Evolutionary conservation across 495 filamentous ascomycete species (phyloP), one percentile per base, ranked within the genome.

Genomic region (Penicillium macrosclerotiorum): DNA sequence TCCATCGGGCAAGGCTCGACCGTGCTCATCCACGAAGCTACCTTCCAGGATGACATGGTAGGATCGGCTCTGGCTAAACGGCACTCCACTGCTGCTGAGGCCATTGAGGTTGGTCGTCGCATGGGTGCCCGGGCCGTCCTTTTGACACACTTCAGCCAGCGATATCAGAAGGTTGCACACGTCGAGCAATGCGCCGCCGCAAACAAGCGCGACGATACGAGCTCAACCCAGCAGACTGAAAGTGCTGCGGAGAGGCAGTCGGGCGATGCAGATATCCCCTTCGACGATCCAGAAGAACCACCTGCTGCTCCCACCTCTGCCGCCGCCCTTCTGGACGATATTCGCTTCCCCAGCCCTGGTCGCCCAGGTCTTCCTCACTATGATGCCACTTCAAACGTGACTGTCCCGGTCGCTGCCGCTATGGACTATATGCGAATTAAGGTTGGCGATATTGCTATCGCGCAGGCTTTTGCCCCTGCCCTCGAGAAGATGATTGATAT

Each of bases 111-210:
- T 4, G 94, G 83, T 18, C 75, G 74, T 19, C 65, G 65, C 20
- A 98, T 98, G 94, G 57, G 76, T 11, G 92, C 90, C 1, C 74
- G 78, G 40, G 71, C 84, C 16, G 79, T 91, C 13, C 54, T 96
- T 42, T 73, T 98, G 31, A 97, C 94, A 17, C 93, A 98, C 67
- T 98, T 98, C 68, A 87, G 82, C 23, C 93, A 98, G 64, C 74
- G 93, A n/a, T 98, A 98, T 65, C 87, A 89, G 55, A 96, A 96
- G 68, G 57, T 92, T 18, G 50, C 46, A 13, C 20, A 49, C 9
- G 23, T 66, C 4, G 56, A 68, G 25, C 49, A 63, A 22, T 18
- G 38, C 24, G 23, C 42, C 35, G 47, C 40, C 11, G 20, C 43
- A 11, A 13, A 36, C 44, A 30, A 55, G 40, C 52, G 62, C 16